A percentile compares a stretch with the other conserved stretches of the same genome.
Conservation (phyloP, 2,329 filamentous ascomycete species). For the Whalleya microplaca region DNA sequence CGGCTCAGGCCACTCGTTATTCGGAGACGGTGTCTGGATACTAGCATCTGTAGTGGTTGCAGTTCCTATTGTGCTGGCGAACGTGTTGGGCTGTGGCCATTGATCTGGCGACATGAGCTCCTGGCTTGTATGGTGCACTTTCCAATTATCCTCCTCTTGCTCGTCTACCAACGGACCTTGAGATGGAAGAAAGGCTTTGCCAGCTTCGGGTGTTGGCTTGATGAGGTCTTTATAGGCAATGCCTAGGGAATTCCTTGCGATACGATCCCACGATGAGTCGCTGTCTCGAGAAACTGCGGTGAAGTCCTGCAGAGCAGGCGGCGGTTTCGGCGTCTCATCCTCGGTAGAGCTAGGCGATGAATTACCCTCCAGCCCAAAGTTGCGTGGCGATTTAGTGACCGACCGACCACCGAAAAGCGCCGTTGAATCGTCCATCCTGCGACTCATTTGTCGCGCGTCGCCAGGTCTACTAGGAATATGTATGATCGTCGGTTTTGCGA, state of each 20-base stretch:
- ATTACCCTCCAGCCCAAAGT: slow-evolving; percentile 20
- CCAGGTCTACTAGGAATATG: slow-evolving; percentile 38
- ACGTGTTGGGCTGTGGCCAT: slow-evolving; percentile 27
- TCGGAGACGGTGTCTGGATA: slow-evolving; percentile 24
- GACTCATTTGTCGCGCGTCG: slow-evolving; percentile 34
- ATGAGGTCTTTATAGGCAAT: slow-evolving; percentile 35
- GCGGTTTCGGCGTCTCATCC: slow-evolving; percentile 12
- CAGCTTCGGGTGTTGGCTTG: slow-evolving; percentile 23
- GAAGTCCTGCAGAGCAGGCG: slow-evolving; percentile 12
- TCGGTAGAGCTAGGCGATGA: slow-evolving; percentile 8
- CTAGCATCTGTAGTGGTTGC: slow-evolving; percentile 15
- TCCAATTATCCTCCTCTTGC: slow-evolving; percentile 27
- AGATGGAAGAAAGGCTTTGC: neutral
- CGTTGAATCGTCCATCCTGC: slow-evolving; percentile 30
- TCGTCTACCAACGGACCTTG: slow-evolving; percentile 4
- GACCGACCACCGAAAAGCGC: slow-evolving; percentile 34
- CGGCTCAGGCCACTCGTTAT: slow-evolving; percentile 14
- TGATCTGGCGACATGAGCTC: slow-evolving; percentile 28
- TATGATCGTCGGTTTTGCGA: slow-evolving; percentile 37
- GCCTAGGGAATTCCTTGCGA: slow-evolving; percentile 33
- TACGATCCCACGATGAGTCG: slow-evolving; percentile 31
- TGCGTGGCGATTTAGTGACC: slow-evolving; percentile 30
- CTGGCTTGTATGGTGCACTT: slow-evolving; percentile 16
- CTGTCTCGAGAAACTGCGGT: slow-evolving; percentile 16
- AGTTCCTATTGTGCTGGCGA: slow-evolving; percentile 18